These are phyloP conservation scores for Monilinia fructicola DNA, from an alignment of 2,329 filamentous ascomycete species.

Conservation along the genomic window DNA sequence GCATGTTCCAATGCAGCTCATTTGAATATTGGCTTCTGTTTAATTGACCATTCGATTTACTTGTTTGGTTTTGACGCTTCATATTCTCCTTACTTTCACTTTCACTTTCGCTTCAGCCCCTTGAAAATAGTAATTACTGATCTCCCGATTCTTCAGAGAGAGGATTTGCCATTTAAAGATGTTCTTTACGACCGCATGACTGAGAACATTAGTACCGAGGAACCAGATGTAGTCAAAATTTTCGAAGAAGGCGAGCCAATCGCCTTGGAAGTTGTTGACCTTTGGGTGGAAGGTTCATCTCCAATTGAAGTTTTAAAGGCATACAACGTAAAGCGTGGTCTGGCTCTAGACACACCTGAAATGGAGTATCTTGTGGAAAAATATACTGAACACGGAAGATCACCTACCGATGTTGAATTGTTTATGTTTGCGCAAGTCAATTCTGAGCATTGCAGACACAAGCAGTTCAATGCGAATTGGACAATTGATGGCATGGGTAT, in stretches of 20 bases:
- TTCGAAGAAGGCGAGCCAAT: constrained; percentile 67
- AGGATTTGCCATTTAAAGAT: constrained; percentile 62
- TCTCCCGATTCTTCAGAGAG: constrained; percentile 32
- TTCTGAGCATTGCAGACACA: constrained; percentile 80
- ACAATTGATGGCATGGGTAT: constrained; percentile 85
- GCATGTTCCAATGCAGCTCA: background rate
- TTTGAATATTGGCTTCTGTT: background rate
- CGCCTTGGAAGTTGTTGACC: constrained; percentile 72
- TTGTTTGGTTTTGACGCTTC: background rate
- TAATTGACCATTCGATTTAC: background rate
- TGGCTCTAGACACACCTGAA: constrained; percentile 84
- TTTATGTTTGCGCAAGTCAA: constrained; percentile 99
- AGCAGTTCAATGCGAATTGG: constrained; percentile 97
- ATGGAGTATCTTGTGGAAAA: constrained; percentile 92
- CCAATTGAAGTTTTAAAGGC: constrained; percentile 73
- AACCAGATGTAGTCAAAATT: constrained; percentile 71
- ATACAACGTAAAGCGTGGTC: constrained; percentile 79
- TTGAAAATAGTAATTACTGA: background rate
- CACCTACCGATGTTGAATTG: constrained; percentile 80
- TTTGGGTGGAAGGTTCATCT: constrained; percentile 63
- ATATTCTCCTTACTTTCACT: background rate
- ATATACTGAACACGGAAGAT: constrained; percentile 62
- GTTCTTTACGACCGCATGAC: constrained; percentile 93
- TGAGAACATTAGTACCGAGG: constrained; percentile 67
- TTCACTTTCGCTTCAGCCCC: background rate